Conservation (phyloP, 75 land plant genomes). For the Picea glauca region DNA sequence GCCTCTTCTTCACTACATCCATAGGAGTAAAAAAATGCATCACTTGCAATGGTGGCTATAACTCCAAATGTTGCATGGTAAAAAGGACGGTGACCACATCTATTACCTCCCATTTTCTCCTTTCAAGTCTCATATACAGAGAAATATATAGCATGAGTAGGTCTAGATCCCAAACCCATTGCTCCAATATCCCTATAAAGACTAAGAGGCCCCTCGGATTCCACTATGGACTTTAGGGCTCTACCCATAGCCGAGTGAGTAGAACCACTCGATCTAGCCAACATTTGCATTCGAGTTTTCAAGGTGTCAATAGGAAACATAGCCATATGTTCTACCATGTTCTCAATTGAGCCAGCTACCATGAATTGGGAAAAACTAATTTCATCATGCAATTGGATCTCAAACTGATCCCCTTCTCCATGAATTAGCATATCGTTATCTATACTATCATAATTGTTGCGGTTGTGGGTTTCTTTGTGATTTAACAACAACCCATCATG, state of each 20-base stretch:
- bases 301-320: slow-evolving; percentile 43
- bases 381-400: slow-evolving; percentile 19
- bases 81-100: no score
- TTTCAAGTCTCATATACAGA: no score
- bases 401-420: not conserved
- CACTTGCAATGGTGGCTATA: no score
- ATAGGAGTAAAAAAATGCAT: no score
- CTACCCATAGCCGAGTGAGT: slow-evolving; percentile 10
- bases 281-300: slow-evolving; percentile 47
- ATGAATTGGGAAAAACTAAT: slow-evolving; percentile 37
- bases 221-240: slow-evolving; percentile 21
- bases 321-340: slow-evolving; percentile 51
- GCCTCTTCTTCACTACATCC: slow-evolving; percentile 47
- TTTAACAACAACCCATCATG: not conserved
- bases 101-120: no score
- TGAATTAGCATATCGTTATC: not conserved
- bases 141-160: no score
- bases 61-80: no score
- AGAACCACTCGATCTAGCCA: slow-evolving; percentile 32
- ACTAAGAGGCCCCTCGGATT: no score
- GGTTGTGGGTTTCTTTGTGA: not conserved
- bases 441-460: not conserved
- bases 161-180: no score
- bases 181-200: no score
- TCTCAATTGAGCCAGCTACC: slow-evolving; percentile 41